phyloP scores from a whole-genome alignment of 495 filamentous ascomycete genomes.

The Trichoderma parareesei region DNA sequence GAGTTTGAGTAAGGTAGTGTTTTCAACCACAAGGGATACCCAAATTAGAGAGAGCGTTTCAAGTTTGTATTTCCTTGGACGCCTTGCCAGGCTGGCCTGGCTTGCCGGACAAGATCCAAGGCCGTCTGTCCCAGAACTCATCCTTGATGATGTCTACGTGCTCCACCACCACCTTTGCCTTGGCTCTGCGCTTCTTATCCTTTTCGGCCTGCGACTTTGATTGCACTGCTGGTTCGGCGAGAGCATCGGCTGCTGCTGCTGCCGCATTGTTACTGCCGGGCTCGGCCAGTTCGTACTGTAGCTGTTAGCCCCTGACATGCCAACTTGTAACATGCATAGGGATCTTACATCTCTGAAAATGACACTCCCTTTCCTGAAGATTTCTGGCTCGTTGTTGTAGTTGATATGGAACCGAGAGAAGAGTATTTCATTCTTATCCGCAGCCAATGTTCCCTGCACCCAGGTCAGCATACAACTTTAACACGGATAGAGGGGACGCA shows the following conservation, averaged over 20 bases:
- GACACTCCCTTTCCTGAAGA: conserved; percentile 88
- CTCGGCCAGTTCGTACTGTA: conserved; percentile 47
- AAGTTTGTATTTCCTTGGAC: conserved; percentile 41
- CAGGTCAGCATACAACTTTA: conserved; percentile 10
- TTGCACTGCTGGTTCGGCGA: conserved; percentile 35
- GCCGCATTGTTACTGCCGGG: conserved; percentile 33
- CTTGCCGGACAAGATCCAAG: conserved; percentile 76
- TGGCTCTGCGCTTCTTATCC: conserved; percentile 62
- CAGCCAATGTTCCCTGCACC: conserved; percentile 63
- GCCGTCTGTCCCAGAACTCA: conserved; percentile 80
- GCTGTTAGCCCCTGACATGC: conserved; percentile 13
- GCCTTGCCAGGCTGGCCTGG: conserved; percentile 58
- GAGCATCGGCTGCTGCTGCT: conserved; percentile 25
- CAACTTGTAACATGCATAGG: neutral
- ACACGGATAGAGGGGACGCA: conserved; percentile 22
- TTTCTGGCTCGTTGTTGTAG: conserved; percentile 91
- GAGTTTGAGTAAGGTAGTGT: neutral
- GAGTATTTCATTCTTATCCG: conserved; percentile 93
- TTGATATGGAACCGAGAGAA: conserved; percentile 87
- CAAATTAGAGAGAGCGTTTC: conserved; percentile 1
- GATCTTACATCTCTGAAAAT: conserved; percentile 69
- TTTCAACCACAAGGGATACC: conserved; percentile 6
- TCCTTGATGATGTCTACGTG: conserved; percentile 92
- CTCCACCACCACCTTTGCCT: conserved; percentile 68
- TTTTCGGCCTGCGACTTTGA: conserved; percentile 75